phyloP scores from a whole-genome alignment of 306 rosid genomes.

The Corylus avellana region DNA sequence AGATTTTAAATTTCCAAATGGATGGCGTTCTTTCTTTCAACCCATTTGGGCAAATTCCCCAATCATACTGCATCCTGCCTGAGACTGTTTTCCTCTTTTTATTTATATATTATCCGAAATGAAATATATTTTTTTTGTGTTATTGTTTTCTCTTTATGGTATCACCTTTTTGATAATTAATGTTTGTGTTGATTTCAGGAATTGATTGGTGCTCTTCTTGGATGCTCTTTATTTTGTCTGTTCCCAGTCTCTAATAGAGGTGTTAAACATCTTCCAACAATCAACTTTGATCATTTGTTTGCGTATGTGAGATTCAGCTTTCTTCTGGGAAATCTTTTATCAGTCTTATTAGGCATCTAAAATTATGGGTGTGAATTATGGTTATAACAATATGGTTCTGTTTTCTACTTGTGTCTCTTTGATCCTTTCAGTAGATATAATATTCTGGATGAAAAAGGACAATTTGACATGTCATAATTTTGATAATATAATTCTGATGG shows the following conservation, averaged over 20 bases:
- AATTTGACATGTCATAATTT: background rate
- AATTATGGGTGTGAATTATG: background rate
- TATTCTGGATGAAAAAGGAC: background rate
- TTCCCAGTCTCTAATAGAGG: constrained; percentile 64
- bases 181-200: constrained; percentile 58
- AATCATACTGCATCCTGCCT: background rate
- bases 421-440: background rate
- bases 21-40: background rate
- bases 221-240: constrained; percentile 81
- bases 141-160: background rate
- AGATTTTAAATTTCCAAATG: background rate
- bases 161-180: background rate
- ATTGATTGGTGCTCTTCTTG: constrained; percentile 82
- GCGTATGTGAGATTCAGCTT: constrained; percentile 56
- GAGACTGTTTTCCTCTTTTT: background rate
- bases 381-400: background rate
- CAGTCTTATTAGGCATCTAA: background rate
- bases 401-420: background rate
- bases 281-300: constrained; percentile 77
- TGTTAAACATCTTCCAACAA: constrained; percentile 54
- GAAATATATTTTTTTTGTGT: background rate
- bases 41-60: background rate
- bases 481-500: background rate
- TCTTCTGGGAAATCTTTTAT: constrained; percentile 8
- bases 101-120: background rate